Base-by-base conservation (phyloP, 345 rosid genomes). In the Hibiscus mutabilis region DNA sequence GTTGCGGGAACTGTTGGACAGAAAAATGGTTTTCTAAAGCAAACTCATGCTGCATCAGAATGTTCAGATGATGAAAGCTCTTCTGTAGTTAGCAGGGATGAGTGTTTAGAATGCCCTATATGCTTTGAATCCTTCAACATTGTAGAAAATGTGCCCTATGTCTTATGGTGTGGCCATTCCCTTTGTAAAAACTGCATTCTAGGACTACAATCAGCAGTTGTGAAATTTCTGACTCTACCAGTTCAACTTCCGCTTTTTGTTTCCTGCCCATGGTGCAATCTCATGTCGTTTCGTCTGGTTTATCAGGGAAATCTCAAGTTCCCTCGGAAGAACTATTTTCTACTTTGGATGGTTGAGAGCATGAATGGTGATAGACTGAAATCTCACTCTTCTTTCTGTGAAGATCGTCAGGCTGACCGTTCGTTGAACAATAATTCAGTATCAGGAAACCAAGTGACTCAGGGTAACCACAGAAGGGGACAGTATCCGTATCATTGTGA, bases 291-390 rank as follows among this genome's bases (percentile, higher is more conserved):
- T 6, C 79, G 94, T 64, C 60, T 89, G 29, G 84, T 84, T n/a
- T 84, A 74, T 57, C 75, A 76, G 46, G 91, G 91, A 62, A 71
- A 63, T 74, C 60, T 89, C 58, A 84, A 63, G 62, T 84, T 84
- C 55, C 96, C 92, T 22, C 66, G 81, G 49, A 89, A 89, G 81
- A 89, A 89, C 75, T 89, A 75, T 70, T 86, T 83, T 62, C 83
- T 90, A 22, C 77, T 90, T 0, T 90, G 92, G 96, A 88, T 90
- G 89, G 86, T 90, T 33, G 96, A 90, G 75, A 81, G 83, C 82
- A 70, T 74, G 74, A 86, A 85, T 66, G 86, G 86, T 35, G 82
- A 80, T 70, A 73, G 85, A 71, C 70, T 77, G 0, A 81, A 80
- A 60, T 60, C 86, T 2, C 60, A 69, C 62, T 76, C 76, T 60